A percentile compares a stretch with the other conserved stretches of the same genome.
phyloP scores from a whole-genome alignment of 495 filamentous ascomycete species.

The Penicillium psychrofluorescens region DNA sequence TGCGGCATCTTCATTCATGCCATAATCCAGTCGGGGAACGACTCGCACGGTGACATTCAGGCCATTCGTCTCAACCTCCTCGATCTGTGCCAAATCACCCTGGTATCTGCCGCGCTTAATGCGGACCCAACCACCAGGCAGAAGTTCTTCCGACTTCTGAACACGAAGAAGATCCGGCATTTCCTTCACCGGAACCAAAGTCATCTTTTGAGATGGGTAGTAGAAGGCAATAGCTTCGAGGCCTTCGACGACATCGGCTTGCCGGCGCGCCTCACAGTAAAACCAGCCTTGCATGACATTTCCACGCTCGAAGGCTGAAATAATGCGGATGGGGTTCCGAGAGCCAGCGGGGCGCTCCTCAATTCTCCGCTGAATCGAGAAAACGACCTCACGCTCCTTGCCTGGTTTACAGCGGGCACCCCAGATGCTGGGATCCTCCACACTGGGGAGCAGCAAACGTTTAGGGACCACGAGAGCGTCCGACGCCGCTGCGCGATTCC shows the following conservation, averaged over 20 bases:
- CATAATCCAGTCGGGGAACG: constrained; percentile 90
- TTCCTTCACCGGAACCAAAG: constrained; percentile 90
- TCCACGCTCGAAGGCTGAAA: constrained; percentile 83
- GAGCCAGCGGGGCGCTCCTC: constrained; percentile 64
- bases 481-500: constrained; percentile 48
- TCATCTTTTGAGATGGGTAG: constrained; percentile 75
- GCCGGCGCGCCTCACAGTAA: constrained; percentile 84
- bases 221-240: constrained; percentile 77
- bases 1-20: constrained; percentile 66
- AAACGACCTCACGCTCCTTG: constrained; percentile 87
- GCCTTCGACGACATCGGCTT: constrained; percentile 75
- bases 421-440: constrained; percentile 95
- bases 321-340: constrained; percentile 70
- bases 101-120: constrained; percentile 77
- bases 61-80: constrained; percentile 89
- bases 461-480: constrained; percentile 70
- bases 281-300: constrained; percentile 86
- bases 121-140: constrained; percentile 87
- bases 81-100: constrained; percentile 86
- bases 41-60: constrained; percentile 78
- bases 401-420: constrained; percentile 87
- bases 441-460: constrained; percentile 80
- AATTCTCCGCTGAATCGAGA: constrained; percentile 77
- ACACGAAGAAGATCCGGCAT: constrained; percentile 94
- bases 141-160: constrained; percentile 74